Conservation (phyloP, 225 moss, liverwort and hornwort species). For the Rhytidiadelphus loreus region DNA sequence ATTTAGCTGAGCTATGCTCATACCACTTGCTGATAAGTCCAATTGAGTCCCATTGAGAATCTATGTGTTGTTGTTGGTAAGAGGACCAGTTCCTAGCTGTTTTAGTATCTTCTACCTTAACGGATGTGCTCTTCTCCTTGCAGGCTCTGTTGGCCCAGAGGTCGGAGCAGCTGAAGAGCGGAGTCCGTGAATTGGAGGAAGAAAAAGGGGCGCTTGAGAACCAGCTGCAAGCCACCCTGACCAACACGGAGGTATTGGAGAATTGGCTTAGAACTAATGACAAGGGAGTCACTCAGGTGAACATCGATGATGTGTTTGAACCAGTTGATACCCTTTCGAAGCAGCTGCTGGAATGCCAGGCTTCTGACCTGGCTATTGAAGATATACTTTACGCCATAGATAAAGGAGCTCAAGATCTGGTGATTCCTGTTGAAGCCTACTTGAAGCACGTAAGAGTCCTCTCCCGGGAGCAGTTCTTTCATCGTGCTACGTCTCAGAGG, state of each 20-base stretch:
- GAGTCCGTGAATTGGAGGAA: slow-evolving; percentile 65
- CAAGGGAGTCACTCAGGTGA: slow-evolving; percentile 45
- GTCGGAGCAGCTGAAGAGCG: slow-evolving; percentile 80
- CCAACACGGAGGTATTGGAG: slow-evolving; percentile 81
- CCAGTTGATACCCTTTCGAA: slow-evolving; percentile 71
- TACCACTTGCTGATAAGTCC: not conserved
- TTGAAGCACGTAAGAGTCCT: slow-evolving; percentile 94
- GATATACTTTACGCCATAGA: slow-evolving; percentile 85
- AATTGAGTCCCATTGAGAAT: not conserved
- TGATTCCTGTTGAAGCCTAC: slow-evolving; percentile 82
- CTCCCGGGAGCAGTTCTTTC: slow-evolving; percentile 83
- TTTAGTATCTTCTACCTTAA: not conserved
- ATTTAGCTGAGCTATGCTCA: not conserved
- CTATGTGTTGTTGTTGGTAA: not conserved
- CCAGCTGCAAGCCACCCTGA: slow-evolving; percentile 76
- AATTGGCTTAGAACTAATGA: slow-evolving; percentile 78
- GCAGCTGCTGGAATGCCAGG: slow-evolving; percentile 82
- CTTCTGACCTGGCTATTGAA: slow-evolving; percentile 87
- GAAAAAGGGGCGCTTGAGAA: slow-evolving; percentile 92
- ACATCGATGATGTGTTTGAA: slow-evolving; percentile 79
- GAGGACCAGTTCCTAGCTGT: not conserved
- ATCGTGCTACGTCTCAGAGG: slow-evolving; percentile 73
- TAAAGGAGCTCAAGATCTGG: slow-evolving; percentile 78
- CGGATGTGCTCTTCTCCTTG: not conserved
- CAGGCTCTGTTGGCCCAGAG: slow-evolving; percentile 74